Percentiles rank a stretch among this genome's conserved stretches.
phyloP scores from a whole-genome alignment of 768 basidiomycete genomes.

The Leccinum subtestaceum region DNA sequence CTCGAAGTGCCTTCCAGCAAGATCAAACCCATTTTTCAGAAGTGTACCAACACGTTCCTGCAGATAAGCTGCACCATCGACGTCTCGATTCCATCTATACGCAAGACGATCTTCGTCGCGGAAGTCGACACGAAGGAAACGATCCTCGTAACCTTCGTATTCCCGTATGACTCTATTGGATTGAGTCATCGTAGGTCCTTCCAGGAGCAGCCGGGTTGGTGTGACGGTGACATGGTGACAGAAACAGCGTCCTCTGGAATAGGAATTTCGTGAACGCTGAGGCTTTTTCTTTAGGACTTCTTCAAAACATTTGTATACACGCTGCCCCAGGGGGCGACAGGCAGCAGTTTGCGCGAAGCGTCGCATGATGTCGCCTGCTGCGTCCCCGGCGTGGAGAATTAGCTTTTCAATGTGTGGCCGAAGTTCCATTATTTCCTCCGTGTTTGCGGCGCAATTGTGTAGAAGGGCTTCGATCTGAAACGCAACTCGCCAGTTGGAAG shows the following conservation, averaged over 20 bases:
- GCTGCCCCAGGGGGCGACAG: constrained; percentile 41
- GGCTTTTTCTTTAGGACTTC: constrained; percentile 27
- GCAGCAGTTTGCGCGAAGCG: constrained; percentile 51
- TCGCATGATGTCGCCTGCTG: constrained; percentile 51
- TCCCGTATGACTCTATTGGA: constrained; percentile 79
- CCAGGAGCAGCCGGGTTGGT: constrained; percentile 68
- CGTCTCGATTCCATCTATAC: constrained; percentile 67
- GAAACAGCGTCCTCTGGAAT: constrained; percentile 45
- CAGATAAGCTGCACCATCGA: constrained; percentile 57
- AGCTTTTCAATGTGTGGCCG: constrained; percentile 43
- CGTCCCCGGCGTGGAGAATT: constrained; percentile 31
- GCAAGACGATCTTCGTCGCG: constrained; percentile 79
- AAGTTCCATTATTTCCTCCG: constrained; percentile 51
- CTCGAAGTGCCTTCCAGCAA: constrained; percentile 71
- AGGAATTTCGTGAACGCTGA: constrained; percentile 20
- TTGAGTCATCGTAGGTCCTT: constrained; percentile 73
- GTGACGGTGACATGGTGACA: constrained; percentile 77
- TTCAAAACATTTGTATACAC: constrained; percentile 46
- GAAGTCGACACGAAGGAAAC: constrained; percentile 82
- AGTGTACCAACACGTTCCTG: constrained; percentile 54
- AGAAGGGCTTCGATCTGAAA: constrained; percentile 77
- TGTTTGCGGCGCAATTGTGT: constrained; percentile 59
- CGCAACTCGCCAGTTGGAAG: constrained; percentile 53
- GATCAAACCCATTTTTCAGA: constrained; percentile 60
- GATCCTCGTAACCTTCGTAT: constrained; percentile 56